Conservation (phyloP, 1,284 basidiomycete genomes). For the Tetrapyrgos nigripes region DNA sequence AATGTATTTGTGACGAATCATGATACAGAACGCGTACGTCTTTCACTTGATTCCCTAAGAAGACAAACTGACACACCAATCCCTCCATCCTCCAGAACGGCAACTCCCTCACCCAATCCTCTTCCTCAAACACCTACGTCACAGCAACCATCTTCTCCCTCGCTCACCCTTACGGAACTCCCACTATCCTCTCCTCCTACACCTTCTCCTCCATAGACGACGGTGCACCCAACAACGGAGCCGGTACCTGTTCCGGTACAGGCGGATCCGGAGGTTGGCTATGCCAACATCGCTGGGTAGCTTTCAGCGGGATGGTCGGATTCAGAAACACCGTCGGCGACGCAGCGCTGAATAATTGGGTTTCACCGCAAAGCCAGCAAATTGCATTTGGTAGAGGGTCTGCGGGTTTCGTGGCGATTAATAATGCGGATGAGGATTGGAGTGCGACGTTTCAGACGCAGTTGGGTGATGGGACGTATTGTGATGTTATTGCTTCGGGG, state of each 20-base stretch:
- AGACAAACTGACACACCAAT: too few species aligned
- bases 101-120: slow-evolving; percentile 60
- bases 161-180: slow-evolving; percentile 68
- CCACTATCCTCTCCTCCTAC: slow-evolving; percentile 69
- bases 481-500: slow-evolving; percentile 52
- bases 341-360: slow-evolving; percentile 58
- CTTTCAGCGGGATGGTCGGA: slow-evolving; percentile 65
- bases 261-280: slow-evolving; percentile 63
- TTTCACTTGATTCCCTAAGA: too few species aligned
- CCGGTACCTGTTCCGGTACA: slow-evolving; percentile 59
- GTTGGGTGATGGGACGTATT: slow-evolving; percentile 52
- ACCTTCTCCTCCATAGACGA: slow-evolving; percentile 55
- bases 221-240: slow-evolving; percentile 62
- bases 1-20: slow-evolving; percentile 77
- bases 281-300: slow-evolving; percentile 69
- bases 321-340: slow-evolving; percentile 65
- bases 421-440: slow-evolving; percentile 52
- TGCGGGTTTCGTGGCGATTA: slow-evolving; percentile 56
- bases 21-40: slow-evolving; percentile 68
- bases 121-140: slow-evolving; percentile 67
- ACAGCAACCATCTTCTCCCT: slow-evolving; percentile 68
- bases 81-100: too few species aligned
- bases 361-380: slow-evolving; percentile 56
- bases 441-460: slow-evolving; percentile 47
- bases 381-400: slow-evolving; percentile 73